Evolutionary conservation across 2,329 filamentous ascomycete genomes (phyloP), one percentile per base, ranked within the genome.

Genomic region (Aspergillus bombycis): DNA sequence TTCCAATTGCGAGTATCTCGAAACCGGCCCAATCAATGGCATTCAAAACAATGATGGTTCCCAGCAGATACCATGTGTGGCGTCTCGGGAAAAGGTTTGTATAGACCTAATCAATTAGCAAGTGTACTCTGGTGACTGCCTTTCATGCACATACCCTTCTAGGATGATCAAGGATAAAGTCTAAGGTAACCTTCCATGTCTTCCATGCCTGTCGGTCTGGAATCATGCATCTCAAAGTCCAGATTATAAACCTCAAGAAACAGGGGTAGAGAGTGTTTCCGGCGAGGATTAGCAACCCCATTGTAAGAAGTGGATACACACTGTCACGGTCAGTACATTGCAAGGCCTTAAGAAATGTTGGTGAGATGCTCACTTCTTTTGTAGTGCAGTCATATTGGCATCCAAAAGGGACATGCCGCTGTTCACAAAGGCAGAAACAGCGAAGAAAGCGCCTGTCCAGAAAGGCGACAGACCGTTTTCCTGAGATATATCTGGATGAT

Each of bases 261-360:
- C 89, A 80, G 0, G 88, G 88, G 68, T 88, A 90, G 0, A 86
- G 85, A 4, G 88, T 90, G 55, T 90, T 89, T 4, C 88, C 88
- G 0, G 88, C 88, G 6, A 90, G 78, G 58, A 89, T 85, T 65
- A 90, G 75, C 12, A 85, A 68, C 6, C 84, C 85, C 80, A 89
- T 79, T 1, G 78, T 78, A 16, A 84, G 67, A 4, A 84, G 72
- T 1, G 79, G 71, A 32, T 80, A 81, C 0, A 75, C 70, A 58
- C 78, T 77, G 30, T 19, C 45, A 10, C 2, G 10, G 45, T 72
- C 19, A 69, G 66, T 41, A 55, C 38, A 19, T 14, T 56, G 30
- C 14, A 52, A 4, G 2, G 10, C 11, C 7, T 8, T 23, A 36
- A 9, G 19, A n/a, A n/a, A n/a, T 2, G 41, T 10, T 7, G 21